Percentiles rank a stretch among this genome's conserved stretches.
phyloP scores from a whole-genome alignment of 805 yeast species.

The Teunomyces atbi region DNA sequence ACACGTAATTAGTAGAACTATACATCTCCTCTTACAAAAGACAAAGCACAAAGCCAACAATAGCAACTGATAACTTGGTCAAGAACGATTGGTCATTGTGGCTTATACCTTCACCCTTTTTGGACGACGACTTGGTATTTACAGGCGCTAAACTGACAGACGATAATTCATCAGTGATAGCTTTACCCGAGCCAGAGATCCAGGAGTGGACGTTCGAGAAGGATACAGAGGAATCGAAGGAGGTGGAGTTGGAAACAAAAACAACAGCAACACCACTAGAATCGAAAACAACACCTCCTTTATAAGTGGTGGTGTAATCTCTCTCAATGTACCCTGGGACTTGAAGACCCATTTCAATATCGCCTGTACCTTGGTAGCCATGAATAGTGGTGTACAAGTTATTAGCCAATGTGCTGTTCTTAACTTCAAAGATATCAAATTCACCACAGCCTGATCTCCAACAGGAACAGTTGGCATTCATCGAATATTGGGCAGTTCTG shows the following conservation, averaged over 20 bases:
- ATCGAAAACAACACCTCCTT: slow-evolving; percentile 72
- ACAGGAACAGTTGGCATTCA: slow-evolving; percentile 63
- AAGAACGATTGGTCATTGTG: slow-evolving; percentile 8
- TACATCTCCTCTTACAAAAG: slow-evolving; percentile 2
- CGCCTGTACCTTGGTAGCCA: slow-evolving; percentile 70
- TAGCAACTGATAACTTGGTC: slow-evolving; percentile 7
- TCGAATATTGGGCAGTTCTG: slow-evolving; percentile 70
- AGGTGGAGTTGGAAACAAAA: slow-evolving; percentile 54
- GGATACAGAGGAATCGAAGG: slow-evolving; percentile 45
- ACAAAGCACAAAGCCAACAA: slow-evolving; percentile 10
- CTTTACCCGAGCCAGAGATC: slow-evolving; percentile 39
- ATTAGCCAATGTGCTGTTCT: slow-evolving; percentile 57
- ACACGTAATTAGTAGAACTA: not conserved
- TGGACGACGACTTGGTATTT: slow-evolving; percentile 22
- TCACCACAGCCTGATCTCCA: slow-evolving; percentile 82
- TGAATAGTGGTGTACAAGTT: slow-evolving; percentile 68
- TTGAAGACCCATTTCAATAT: slow-evolving; percentile 59
- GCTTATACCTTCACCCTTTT: slow-evolving; percentile 19
- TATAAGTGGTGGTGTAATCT: slow-evolving; percentile 49
- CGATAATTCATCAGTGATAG: slow-evolving; percentile 20
- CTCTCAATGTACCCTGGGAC: slow-evolving; percentile 57
- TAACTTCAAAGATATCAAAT: slow-evolving; percentile 71
- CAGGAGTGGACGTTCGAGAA: slow-evolving; percentile 46
- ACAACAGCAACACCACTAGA: slow-evolving; percentile 59
- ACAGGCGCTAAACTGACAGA: slow-evolving; percentile 22